These are phyloP conservation scores for Diaporthe citriasiana DNA, from an alignment of 2,329 filamentous ascomycete species.

Conservation along the genomic window DNA sequence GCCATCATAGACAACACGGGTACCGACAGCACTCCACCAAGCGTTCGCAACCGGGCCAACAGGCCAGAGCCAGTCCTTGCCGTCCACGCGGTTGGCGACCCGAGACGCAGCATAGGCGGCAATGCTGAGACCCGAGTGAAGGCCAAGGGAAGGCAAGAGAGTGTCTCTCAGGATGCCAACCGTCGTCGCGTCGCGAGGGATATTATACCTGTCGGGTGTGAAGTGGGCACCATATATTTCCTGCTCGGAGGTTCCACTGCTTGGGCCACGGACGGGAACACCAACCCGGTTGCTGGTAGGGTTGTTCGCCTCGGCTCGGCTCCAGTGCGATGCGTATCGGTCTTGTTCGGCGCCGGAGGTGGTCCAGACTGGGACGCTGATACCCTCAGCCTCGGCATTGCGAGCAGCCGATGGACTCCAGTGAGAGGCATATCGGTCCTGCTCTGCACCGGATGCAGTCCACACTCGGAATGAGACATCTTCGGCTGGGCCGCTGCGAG, in stretches of 20 bases:
- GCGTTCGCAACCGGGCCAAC: conserved; percentile 68
- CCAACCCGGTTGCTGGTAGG: conserved; percentile 33
- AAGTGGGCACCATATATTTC: conserved; percentile 42
- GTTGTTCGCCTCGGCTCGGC: conserved; percentile 40
- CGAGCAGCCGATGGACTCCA: conserved; percentile 37
- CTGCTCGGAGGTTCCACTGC: conserved; percentile 33
- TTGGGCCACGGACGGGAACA: conserved; percentile 38
- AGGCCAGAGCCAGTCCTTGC: conserved; percentile 74
- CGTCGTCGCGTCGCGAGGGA: conserved; percentile 36
- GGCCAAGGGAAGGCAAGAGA: conserved; percentile 66
- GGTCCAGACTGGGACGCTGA: conserved; percentile 42
- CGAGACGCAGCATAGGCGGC: conserved; percentile 66
- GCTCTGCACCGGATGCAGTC: conserved; percentile 38
- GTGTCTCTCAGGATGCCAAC: conserved; percentile 67
- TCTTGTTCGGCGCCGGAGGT: conserved; percentile 45
- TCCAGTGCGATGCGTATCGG: conserved; percentile 42
- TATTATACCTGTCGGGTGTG: conserved; percentile 36
- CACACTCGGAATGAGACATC: conserved; percentile 32
- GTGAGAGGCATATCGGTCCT: conserved; percentile 40
- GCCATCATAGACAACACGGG: conserved; percentile 61
- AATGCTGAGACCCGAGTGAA: conserved; percentile 66
- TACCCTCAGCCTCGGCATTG: conserved; percentile 43
- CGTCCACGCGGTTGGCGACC: conserved; percentile 67
- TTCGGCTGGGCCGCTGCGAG: conserved; percentile 37
- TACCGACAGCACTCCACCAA: conserved; percentile 72